Conservation (phyloP, 441 rosid genomes). For the Codiaeum variegatum region DNA sequence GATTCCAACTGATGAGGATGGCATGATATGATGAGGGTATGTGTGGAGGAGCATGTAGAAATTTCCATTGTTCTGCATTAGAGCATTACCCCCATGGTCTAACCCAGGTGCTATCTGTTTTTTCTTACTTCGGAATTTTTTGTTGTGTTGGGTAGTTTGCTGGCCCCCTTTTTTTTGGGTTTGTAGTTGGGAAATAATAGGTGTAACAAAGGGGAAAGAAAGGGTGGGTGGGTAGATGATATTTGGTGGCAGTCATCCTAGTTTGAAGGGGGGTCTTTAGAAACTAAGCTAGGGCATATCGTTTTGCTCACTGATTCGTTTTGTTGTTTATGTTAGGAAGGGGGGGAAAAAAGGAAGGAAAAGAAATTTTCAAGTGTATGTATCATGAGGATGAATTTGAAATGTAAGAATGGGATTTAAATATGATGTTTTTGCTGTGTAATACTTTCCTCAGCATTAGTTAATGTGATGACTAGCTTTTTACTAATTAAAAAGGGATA, state of each 20-base stretch:
- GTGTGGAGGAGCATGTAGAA: background rate
- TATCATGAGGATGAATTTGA: background rate
- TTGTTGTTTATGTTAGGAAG: background rate
- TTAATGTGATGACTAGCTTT: too few species aligned
- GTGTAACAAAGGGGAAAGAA: background rate
- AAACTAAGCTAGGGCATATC: background rate
- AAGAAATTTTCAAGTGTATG: background rate
- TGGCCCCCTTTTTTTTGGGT: background rate
- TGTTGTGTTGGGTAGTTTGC: background rate
- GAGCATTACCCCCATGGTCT: background rate
- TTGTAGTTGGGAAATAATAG: background rate
- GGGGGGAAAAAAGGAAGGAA: background rate
- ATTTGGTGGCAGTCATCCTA: constrained; percentile 7
- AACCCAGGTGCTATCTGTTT: background rate
- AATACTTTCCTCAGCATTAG: too few species aligned
- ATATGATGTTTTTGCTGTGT: too few species aligned
- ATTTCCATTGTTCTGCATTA: background rate
- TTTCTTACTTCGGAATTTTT: background rate
- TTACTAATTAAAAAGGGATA: too few species aligned
- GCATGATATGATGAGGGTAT: constrained; percentile 7
- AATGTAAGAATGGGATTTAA: background rate
- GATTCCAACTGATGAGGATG: constrained; percentile 29
- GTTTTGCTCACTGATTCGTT: background rate
- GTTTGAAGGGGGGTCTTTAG: background rate
- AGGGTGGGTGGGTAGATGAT: constrained; percentile 15